These are phyloP conservation scores for Claviceps lovelessii DNA, from an alignment of 2,329 filamentous ascomycete species.

Conservation along the genomic window DNA sequence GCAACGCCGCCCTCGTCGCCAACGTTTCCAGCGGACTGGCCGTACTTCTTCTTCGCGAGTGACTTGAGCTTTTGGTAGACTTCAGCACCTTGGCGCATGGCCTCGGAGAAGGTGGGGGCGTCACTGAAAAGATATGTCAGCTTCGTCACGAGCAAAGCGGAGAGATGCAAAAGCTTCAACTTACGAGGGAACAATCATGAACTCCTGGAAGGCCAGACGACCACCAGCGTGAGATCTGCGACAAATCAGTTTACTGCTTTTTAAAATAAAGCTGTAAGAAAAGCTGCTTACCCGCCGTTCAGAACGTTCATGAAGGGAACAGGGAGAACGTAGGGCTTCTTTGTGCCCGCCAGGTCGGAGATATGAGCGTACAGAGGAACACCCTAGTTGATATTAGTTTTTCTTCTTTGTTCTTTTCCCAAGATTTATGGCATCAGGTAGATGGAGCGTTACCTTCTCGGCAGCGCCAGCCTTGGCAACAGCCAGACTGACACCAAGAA, in stretches of 20 bases:
- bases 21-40: slow-evolving; percentile 95
- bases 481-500: slow-evolving; percentile 71
- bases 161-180: slow-evolving; percentile 18
- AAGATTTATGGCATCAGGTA: too few relatives aligned
- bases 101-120: slow-evolving; percentile 86
- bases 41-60: slow-evolving; percentile 98
- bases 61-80: slow-evolving; percentile 97
- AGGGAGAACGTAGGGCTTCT: slow-evolving; percentile 82
- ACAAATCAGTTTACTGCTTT: not conserved
- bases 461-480: slow-evolving; percentile 80
- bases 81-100: slow-evolving; percentile 88
- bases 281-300: slow-evolving; percentile 47
- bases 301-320: slow-evolving; percentile 91
- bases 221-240: slow-evolving; percentile 85
- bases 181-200: slow-evolving; percentile 82
- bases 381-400: slow-evolving; percentile 28
- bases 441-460: slow-evolving; percentile 47
- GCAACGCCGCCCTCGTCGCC: slow-evolving; percentile 99
- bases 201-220: slow-evolving; percentile 87
- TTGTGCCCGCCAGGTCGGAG: slow-evolving; percentile 74
- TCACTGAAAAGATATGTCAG: slow-evolving; percentile 31
- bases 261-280: not conserved
- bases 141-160: not conserved
- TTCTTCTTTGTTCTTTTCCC: not conserved
- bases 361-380: slow-evolving; percentile 80